Conservation (phyloP, 768 basidiomycete species). For the Serendipita sp. region DNA sequence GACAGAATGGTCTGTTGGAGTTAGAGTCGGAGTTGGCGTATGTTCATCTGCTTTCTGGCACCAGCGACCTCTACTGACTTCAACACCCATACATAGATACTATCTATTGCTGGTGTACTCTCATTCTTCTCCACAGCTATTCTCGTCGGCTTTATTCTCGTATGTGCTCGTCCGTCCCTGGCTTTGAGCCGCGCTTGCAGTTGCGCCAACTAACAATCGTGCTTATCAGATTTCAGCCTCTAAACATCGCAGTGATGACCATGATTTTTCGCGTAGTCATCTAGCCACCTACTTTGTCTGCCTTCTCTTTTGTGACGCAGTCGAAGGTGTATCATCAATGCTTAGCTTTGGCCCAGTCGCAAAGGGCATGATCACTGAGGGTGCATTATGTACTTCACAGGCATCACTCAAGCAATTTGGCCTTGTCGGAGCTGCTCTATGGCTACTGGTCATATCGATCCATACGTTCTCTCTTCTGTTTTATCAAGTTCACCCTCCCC, state of each 20-base stretch:
- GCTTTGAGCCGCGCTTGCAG: neutral
- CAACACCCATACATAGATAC: neutral
- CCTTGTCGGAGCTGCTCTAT: neutral
- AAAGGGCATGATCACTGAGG: neutral
- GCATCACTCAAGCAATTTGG: neutral
- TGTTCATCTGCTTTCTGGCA: too few species aligned
- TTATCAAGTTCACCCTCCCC: neutral
- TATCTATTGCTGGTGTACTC: neutral
- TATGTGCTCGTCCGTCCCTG: neutral
- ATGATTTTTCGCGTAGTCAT: neutral
- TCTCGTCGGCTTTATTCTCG: neutral
- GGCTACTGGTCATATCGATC: neutral
- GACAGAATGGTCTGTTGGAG: too few species aligned
- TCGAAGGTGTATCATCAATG: neutral
- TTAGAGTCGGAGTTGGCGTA: too few species aligned
- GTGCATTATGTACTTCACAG: neutral
- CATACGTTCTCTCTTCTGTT: neutral
- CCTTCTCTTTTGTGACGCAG: neutral
- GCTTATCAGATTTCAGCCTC: neutral
- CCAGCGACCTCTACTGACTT: too few species aligned
- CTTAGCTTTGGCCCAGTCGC: neutral
- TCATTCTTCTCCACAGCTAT: neutral
- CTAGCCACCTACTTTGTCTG: neutral
- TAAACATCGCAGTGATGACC: neutral
- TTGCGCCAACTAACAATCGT: neutral